Evolutionary conservation across 139 green algal genomes (phyloP).

Genomic region (Haematococcus lacustris): DNA sequence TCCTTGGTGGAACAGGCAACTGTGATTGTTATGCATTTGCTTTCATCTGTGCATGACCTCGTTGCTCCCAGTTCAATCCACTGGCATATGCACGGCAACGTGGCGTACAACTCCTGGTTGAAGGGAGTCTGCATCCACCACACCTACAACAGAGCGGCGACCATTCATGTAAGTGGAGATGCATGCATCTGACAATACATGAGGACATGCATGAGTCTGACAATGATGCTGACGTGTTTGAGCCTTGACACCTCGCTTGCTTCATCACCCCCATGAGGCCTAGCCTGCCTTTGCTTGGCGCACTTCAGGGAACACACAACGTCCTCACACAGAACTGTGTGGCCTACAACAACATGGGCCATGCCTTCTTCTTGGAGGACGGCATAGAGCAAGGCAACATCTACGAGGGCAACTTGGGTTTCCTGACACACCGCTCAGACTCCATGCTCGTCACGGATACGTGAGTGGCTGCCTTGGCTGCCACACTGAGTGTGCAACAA

Average conservation of each 20-base stretch:
- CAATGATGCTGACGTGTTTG: too few species aligned
- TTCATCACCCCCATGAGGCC: slow-evolving; percentile 49
- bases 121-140: slow-evolving; percentile 44
- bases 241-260: too few species aligned
- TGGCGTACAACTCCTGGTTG: slow-evolving; percentile 32
- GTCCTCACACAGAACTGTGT: slow-evolving; percentile 44
- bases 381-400: slow-evolving; percentile 48
- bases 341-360: slow-evolving; percentile 51
- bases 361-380: slow-evolving; percentile 51
- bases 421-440: slow-evolving; percentile 40
- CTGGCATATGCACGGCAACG: slow-evolving; percentile 62
- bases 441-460: slow-evolving; percentile 65
- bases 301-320: slow-evolving; percentile 58
- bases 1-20: too few species aligned
- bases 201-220: too few species aligned
- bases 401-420: slow-evolving; percentile 48
- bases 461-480: too few species aligned
- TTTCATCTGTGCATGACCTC: too few species aligned
- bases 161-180: too few species aligned
- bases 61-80: too few species aligned
- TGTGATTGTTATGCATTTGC: too few species aligned
- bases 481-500: too few species aligned
- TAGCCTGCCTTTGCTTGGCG: too few species aligned
- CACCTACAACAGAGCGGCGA: slow-evolving; percentile 59
- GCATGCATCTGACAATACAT: too few species aligned